These are phyloP conservation scores for Cercospora sp. DNA, from an alignment of 2,329 filamentous ascomycete species.

Conservation along the genomic window DNA sequence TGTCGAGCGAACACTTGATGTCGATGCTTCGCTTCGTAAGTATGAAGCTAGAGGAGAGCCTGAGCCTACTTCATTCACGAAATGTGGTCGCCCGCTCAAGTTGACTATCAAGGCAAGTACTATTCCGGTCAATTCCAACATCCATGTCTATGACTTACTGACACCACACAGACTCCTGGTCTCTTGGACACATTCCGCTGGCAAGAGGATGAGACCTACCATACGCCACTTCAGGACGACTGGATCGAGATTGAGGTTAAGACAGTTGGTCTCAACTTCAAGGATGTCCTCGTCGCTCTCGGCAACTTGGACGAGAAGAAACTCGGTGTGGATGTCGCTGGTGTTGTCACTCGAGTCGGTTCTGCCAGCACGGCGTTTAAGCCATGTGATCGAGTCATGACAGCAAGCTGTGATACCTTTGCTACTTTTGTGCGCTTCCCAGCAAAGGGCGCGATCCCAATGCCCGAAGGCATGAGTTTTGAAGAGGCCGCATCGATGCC, in stretches of 20 bases:
- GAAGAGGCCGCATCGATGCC: background rate
- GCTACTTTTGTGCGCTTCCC: background rate
- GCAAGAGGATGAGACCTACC: background rate
- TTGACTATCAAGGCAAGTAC: background rate
- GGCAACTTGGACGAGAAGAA: background rate
- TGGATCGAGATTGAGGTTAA: background rate
- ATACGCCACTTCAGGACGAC: background rate
- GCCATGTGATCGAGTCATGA: background rate
- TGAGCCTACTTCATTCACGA: background rate
- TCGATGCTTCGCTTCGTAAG: background rate
- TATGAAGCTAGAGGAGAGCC: background rate
- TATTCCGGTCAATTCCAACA: background rate
- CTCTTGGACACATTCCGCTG: background rate
- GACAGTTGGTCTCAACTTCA: background rate
- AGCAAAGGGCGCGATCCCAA: background rate
- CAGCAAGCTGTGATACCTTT: background rate
- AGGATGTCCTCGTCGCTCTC: background rate
- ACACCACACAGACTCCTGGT: background rate
- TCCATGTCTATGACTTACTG: background rate
- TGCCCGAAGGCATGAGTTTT: background rate
- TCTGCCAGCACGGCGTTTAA: background rate
- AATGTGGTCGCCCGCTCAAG: background rate
- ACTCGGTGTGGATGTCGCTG: background rate
- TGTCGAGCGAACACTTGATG: background rate
- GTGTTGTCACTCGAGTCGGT: background rate